Evolutionary conservation across 805 yeast species (phyloP).

Genomic region (Yamadazyma akitaensis): DNA sequence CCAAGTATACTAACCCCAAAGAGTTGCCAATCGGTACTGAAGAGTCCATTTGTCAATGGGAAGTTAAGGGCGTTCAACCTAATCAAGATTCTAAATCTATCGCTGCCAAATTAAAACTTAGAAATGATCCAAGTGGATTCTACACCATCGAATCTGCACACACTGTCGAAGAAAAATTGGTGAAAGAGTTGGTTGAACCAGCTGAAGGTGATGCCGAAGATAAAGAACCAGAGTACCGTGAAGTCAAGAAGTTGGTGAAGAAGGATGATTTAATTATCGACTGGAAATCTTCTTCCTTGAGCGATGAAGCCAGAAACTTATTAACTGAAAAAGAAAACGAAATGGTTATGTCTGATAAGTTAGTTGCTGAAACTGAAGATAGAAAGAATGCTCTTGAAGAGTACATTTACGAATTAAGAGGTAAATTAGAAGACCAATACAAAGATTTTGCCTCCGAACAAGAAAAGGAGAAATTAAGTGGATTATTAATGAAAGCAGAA

Average conservation of each 20-base stretch:
- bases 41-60: conserved; percentile 77
- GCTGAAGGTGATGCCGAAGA: conserved; percentile 47
- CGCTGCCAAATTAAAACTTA: conserved; percentile 87
- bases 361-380: conserved; percentile 98
- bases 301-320: conserved; percentile 52
- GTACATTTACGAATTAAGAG: conserved; percentile 96
- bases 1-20: conserved; percentile 74
- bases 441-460: conserved; percentile 83
- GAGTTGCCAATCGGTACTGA: conserved; percentile 70
- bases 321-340: conserved; percentile 80
- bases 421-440: conserved; percentile 91
- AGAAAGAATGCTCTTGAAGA: conserved; percentile 98
- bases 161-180: conserved; percentile 87
- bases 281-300: conserved; percentile 60
- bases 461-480: conserved; percentile 78
- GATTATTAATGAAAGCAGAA: conserved; percentile 79
- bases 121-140: conserved; percentile 96
- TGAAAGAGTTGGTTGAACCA: conserved; percentile 79
- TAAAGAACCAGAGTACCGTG: conserved; percentile 81
- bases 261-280: conserved; percentile 70
- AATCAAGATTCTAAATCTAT: conserved; percentile 72
- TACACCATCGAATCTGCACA: conserved; percentile 91
- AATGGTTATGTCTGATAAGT: conserved; percentile 86
- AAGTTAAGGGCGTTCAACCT: conserved; percentile 78
- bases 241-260: conserved; percentile 91